Evolutionary conservation across 83 land plant genomes (phyloP).

Genomic region (Diphasiastrum complanatum): DNA sequence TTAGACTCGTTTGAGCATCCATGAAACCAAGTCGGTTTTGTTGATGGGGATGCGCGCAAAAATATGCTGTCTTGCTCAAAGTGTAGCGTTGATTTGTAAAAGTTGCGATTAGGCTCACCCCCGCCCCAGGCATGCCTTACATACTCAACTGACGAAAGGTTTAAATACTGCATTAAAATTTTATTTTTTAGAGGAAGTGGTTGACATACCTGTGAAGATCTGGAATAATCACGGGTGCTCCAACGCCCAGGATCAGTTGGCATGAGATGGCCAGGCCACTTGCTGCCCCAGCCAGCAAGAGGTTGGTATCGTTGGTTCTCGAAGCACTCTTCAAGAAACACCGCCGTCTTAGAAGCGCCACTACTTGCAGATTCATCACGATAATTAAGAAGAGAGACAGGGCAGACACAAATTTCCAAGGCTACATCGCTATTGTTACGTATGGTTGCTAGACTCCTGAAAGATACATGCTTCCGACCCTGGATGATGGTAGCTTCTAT

Average conservation of each 20-base stretch:
- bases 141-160: no score
- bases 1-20: no score
- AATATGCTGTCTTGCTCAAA: no score
- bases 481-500: slow-evolving; percentile 70
- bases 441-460: slow-evolving; percentile 72
- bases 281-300: slow-evolving; percentile 75
- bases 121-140: no score
- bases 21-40: no score
- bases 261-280: slow-evolving; percentile 40
- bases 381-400: slow-evolving; percentile 30
- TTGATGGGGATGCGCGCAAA: no score
- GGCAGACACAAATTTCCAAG: slow-evolving; percentile 59
- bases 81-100: no score
- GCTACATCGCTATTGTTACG: slow-evolving; percentile 67
- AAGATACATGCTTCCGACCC: slow-evolving; percentile 67
- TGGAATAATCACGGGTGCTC: slow-evolving; percentile 61
- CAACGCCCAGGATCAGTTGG: slow-evolving; percentile 74
- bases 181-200: no score
- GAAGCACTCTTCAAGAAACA: slow-evolving; percentile 56
- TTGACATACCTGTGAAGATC: slow-evolving; percentile 22
- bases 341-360: slow-evolving; percentile 20
- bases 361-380: slow-evolving; percentile 17
- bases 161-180: no score
- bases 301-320: slow-evolving; percentile 79
- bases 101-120: no score